Percentiles rank a stretch among this genome's conserved stretches.
Evolutionary conservation across 2,329 filamentous ascomycete genomes (phyloP).

Genomic region (Acrocalymma vagum): DNA sequence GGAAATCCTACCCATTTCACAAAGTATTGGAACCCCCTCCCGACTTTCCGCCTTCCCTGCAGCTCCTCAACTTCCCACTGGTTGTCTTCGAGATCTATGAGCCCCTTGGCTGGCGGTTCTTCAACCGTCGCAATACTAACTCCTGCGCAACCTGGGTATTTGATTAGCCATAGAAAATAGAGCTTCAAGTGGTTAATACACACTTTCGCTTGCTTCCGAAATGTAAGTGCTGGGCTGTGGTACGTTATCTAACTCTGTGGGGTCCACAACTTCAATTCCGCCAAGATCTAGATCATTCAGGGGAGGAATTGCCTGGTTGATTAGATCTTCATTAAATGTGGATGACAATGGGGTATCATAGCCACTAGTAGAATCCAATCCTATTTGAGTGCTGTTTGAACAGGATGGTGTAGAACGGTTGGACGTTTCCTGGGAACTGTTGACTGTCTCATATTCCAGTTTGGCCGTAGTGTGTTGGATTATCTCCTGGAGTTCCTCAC

Average conservation of each 20-base stretch:
- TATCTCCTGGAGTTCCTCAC: constrained; percentile 7
- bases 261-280: constrained; percentile 8
- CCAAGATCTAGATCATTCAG: constrained; percentile 12
- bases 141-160: constrained; percentile 7
- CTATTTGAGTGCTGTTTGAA: constrained; percentile 11
- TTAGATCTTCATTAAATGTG: constrained; percentile 8
- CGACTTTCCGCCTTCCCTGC: constrained; percentile 6
- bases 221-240: constrained; percentile 6
- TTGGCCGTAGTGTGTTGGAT: constrained; percentile 6
- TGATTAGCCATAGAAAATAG: constrained; percentile 9
- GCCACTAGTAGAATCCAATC: constrained; percentile 4
- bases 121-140: constrained; percentile 7
- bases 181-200: constrained; percentile 12
- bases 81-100: constrained; percentile 9
- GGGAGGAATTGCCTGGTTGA: constrained; percentile 5
- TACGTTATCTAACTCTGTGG: constrained; percentile 9
- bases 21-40: constrained; percentile 10
- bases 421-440: constrained; percentile 6
- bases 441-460: constrained; percentile 9
- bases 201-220: constrained; percentile 10
- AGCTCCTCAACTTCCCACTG: constrained; percentile 8
- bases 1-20: constrained; percentile 11
- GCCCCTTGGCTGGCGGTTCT: constrained; percentile 6
- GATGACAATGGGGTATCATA: constrained; percentile 8
- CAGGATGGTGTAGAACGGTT: constrained; percentile 9